These are phyloP conservation scores for Priceomyces medius DNA, from an alignment of 805 yeast species.

Conservation along the genomic window DNA sequence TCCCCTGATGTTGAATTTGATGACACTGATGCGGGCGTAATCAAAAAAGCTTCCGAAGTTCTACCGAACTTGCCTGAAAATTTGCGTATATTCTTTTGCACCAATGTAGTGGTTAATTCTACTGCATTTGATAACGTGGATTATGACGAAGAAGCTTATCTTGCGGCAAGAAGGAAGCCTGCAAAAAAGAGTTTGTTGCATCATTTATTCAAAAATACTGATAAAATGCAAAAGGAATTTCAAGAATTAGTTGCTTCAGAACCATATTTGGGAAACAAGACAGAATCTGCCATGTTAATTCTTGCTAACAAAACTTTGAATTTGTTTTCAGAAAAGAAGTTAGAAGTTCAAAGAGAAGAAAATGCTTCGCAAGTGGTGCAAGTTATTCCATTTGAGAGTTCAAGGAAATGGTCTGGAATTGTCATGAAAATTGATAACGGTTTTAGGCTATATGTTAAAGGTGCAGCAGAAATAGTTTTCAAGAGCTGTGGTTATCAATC, in stretches of 20 bases:
- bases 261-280: constrained; percentile 85
- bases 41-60: constrained; percentile 23
- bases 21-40: constrained; percentile 32
- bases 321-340: constrained; percentile 37
- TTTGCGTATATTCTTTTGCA: constrained; percentile 28
- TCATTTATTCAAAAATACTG: constrained; percentile 19
- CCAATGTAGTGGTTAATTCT: constrained; percentile 75
- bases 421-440: constrained; percentile 52
- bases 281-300: constrained; percentile 83
- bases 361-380: constrained; percentile 49
- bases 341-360: constrained; percentile 41
- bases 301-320: constrained; percentile 61
- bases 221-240: constrained; percentile 6
- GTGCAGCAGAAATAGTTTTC: constrained; percentile 90
- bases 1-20: constrained; percentile 46
- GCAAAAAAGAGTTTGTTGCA: constrained; percentile 25
- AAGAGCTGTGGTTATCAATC: constrained; percentile 50
- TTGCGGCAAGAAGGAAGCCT: constrained; percentile 27
- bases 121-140: constrained; percentile 83
- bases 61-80: constrained; percentile 18
- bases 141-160: constrained; percentile 32
- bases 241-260: constrained; percentile 38
- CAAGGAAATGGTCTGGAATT: constrained; percentile 89
- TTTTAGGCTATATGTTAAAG: constrained; percentile 73
- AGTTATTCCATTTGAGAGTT: constrained; percentile 85